A percentile compares a stretch with the other conserved stretches of the same genome.
These are phyloP conservation scores for Monascus ruber DNA, from an alignment of 2,329 filamentous ascomycete species.

Conservation along the genomic window DNA sequence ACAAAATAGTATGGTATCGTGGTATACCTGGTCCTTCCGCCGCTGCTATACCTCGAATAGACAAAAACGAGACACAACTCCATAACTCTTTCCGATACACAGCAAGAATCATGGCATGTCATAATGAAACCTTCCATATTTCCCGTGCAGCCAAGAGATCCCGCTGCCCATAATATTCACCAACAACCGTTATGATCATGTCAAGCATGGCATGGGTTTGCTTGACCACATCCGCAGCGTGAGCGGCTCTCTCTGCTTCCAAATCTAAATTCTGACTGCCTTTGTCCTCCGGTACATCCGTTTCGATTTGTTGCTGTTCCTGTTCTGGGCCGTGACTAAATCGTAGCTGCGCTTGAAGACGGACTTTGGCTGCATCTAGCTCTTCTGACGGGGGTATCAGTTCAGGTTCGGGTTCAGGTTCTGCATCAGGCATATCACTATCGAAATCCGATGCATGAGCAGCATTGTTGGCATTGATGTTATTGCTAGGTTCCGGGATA, in stretches of 20 bases:
- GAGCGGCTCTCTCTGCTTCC: conserved; percentile 21
- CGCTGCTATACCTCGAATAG: background rate
- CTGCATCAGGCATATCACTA: background rate
- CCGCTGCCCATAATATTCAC: conserved; percentile 79
- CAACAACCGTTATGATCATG: conserved; percentile 81
- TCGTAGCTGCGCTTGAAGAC: conserved; percentile 31
- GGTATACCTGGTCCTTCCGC: too few relatives aligned
- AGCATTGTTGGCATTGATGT: too few relatives aligned
- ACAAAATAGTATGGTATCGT: too few relatives aligned
- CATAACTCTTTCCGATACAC: too few relatives aligned
- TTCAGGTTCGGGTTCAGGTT: conserved; percentile 1
- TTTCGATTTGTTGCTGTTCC: conserved; percentile 1
- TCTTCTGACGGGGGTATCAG: conserved; percentile 10
- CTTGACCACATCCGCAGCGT: conserved; percentile 10
- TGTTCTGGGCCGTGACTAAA: conserved; percentile 10
- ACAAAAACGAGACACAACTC: background rate
- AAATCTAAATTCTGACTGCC: conserved; percentile 5
- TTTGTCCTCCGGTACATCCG: conserved; percentile 23
- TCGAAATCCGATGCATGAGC: background rate
- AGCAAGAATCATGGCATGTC: too few relatives aligned
- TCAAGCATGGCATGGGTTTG: conserved; percentile 59
- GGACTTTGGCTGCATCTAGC: conserved; percentile 41
- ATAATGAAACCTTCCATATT: conserved; percentile 27
- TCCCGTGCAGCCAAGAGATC: conserved; percentile 70
- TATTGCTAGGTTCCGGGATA: too few relatives aligned